phyloP scores from a whole-genome alignment of 495 filamentous ascomycete genomes.

The Acidiella bohemica region DNA sequence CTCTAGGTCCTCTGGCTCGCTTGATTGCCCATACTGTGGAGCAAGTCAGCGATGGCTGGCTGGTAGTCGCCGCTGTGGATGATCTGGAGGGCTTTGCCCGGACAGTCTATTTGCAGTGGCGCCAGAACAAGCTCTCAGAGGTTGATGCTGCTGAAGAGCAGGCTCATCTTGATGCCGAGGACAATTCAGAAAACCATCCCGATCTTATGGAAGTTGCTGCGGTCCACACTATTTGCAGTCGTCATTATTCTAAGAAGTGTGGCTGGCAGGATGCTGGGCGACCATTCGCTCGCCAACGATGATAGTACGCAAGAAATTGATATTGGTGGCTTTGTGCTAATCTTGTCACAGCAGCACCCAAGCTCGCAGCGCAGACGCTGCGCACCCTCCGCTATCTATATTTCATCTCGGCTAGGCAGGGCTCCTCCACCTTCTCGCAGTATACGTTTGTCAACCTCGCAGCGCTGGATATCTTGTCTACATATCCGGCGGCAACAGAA shows the following conservation, averaged over 20 bases:
- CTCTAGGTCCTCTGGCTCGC: conserved; percentile 65
- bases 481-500: conserved; percentile 54
- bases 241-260: conserved; percentile 63
- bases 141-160: conserved; percentile 66
- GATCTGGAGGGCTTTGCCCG: conserved; percentile 57
- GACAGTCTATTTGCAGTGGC: conserved; percentile 67
- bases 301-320: conserved; percentile 33
- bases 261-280: conserved; percentile 51
- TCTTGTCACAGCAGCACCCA: conserved; percentile 40
- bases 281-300: conserved; percentile 39
- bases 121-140: conserved; percentile 67
- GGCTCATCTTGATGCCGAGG: conserved; percentile 53
- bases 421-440: conserved; percentile 59
- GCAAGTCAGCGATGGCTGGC: conserved; percentile 43
- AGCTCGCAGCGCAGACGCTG: conserved; percentile 62
- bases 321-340: neutral
- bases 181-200: conserved; percentile 56
- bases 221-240: conserved; percentile 65
- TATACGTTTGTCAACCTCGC: conserved; percentile 76
- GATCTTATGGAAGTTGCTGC: conserved; percentile 67
- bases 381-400: conserved; percentile 69
- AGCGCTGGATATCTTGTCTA: conserved; percentile 74
- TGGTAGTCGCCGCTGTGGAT: conserved; percentile 56
- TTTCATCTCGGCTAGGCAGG: conserved; percentile 72
- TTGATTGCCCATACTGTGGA: conserved; percentile 63